phyloP scores from a whole-genome alignment of 2,329 filamentous ascomycete species.

The Claviceps quebecensis region DNA sequence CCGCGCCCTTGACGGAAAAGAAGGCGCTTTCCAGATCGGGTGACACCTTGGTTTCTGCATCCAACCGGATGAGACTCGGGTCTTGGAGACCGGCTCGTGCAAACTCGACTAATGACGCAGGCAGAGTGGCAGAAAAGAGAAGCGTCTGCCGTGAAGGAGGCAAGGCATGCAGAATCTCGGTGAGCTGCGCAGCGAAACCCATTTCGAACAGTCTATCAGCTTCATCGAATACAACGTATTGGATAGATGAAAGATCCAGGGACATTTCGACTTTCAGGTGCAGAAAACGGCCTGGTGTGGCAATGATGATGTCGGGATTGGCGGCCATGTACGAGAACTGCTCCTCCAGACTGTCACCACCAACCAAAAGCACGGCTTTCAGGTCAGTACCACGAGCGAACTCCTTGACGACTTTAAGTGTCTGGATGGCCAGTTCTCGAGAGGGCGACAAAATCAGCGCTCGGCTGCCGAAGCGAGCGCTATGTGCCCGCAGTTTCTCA shows the following conservation, averaged over 20 bases:
- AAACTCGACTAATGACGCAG: slow-evolving; percentile 90
- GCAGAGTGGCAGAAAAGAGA: slow-evolving; percentile 88
- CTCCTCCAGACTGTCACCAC: slow-evolving; percentile 89
- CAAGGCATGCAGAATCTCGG: slow-evolving; percentile 81
- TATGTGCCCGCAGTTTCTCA: slow-evolving; percentile 79
- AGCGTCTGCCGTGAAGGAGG: slow-evolving; percentile 77
- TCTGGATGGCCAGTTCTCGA: slow-evolving; percentile 87
- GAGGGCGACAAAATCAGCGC: slow-evolving; percentile 85
- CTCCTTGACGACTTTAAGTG: slow-evolving; percentile 91
- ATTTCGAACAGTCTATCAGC: slow-evolving; percentile 96
- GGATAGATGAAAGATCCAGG: slow-evolving; percentile 76
- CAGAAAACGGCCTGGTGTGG: slow-evolving; percentile 88
- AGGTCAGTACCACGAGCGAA: slow-evolving; percentile 81
- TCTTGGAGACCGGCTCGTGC: slow-evolving; percentile 87
- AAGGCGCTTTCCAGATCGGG: slow-evolving; percentile 93
- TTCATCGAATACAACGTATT: slow-evolving; percentile 95
- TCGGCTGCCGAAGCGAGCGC: slow-evolving; percentile 69
- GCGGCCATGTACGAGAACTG: slow-evolving; percentile 86
- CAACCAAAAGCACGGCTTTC: slow-evolving; percentile 78
- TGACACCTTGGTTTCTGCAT: slow-evolving; percentile 91
- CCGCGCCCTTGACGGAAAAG: slow-evolving; percentile 80
- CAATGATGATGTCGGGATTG: slow-evolving; percentile 95
- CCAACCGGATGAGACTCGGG: slow-evolving; percentile 75
- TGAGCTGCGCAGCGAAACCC: slow-evolving; percentile 88
- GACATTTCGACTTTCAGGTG: slow-evolving; percentile 96